Evolutionary conservation across 2,329 filamentous ascomycete genomes (phyloP).

Genomic region (Xylaria sp.): DNA sequence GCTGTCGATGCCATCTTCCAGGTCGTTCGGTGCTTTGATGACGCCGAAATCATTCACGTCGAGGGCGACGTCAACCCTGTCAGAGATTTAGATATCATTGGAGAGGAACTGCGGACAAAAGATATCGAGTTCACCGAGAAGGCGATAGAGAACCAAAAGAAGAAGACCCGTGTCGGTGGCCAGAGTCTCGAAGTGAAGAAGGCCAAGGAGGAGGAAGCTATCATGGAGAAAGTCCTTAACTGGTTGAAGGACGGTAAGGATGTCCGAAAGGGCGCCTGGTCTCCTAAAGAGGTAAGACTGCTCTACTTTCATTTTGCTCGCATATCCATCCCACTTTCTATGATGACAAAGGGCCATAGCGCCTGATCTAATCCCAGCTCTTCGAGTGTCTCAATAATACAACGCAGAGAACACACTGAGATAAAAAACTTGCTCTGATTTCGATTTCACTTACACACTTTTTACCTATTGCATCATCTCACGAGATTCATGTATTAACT

Average conservation of each 20-base stretch:
- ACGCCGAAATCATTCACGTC: conserved; percentile 99
- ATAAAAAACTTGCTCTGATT: conserved; percentile 78
- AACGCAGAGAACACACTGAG: conserved; percentile 86
- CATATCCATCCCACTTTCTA: conserved; percentile 43
- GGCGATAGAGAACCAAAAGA: conserved; percentile 86
- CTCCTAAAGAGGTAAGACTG: conserved; percentile 86
- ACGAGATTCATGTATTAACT: conserved; percentile 34
- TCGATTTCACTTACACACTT: neutral
- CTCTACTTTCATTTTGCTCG: conserved; percentile 26
- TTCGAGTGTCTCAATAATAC: conserved; percentile 82
- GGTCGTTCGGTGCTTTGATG: conserved; percentile 95
- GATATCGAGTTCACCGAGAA: conserved; percentile 99
- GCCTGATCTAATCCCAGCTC: conserved; percentile 99
- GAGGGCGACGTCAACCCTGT: conserved; percentile 97
- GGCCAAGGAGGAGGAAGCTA: conserved; percentile 90
- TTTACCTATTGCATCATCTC: neutral
- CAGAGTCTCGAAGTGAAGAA: conserved; percentile 99
- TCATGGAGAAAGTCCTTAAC: conserved; percentile 85
- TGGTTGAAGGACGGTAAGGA: conserved; percentile 89
- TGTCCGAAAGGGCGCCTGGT: conserved; percentile 88
- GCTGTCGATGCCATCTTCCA: conserved; percentile 98
- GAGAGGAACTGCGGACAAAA: conserved; percentile 94
- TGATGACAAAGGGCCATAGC: conserved; percentile 98
- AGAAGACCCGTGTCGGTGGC: conserved; percentile 92
- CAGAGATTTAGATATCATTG: conserved; percentile 94